These are phyloP conservation scores for Quercus suber DNA, from an alignment of 306 rosid genomes.

Conservation along the genomic window DNA sequence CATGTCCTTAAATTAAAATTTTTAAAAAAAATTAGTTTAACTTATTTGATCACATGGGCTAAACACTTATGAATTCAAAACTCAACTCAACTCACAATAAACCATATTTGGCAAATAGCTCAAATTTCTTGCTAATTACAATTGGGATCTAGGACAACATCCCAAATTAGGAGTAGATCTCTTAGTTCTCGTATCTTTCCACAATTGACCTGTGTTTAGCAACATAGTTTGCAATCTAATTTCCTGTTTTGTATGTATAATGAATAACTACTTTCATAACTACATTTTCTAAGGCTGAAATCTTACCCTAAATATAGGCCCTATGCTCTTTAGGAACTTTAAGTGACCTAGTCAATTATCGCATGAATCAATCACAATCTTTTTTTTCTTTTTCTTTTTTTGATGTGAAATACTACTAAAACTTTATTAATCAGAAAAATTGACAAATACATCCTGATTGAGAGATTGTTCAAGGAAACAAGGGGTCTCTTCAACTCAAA, in stretches of 20 bases:
- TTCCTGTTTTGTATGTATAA: neutral
- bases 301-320: too few relatives aligned
- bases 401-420: too few relatives aligned
- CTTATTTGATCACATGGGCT: too few relatives aligned
- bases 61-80: too few relatives aligned
- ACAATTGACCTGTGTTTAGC: neutral
- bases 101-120: conserved; percentile 4
- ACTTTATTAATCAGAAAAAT: too few relatives aligned
- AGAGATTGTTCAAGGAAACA: too few relatives aligned
- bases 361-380: neutral
- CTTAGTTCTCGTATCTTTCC: neutral
- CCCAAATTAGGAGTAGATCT: neutral
- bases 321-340: neutral
- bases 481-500: too few relatives aligned
- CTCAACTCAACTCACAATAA: too few relatives aligned
- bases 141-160: neutral
- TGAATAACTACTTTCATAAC: neutral
- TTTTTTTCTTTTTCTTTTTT: too few relatives aligned
- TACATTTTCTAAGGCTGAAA: neutral
- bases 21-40: fast-evolving
- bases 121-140: neutral
- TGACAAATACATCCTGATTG: too few relatives aligned
- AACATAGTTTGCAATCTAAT: neutral
- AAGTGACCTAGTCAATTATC: neutral
- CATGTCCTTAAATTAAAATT: too few relatives aligned